Evolutionary conservation across 345 rosid species (phyloP).

Genomic region (Acer negundo): DNA sequence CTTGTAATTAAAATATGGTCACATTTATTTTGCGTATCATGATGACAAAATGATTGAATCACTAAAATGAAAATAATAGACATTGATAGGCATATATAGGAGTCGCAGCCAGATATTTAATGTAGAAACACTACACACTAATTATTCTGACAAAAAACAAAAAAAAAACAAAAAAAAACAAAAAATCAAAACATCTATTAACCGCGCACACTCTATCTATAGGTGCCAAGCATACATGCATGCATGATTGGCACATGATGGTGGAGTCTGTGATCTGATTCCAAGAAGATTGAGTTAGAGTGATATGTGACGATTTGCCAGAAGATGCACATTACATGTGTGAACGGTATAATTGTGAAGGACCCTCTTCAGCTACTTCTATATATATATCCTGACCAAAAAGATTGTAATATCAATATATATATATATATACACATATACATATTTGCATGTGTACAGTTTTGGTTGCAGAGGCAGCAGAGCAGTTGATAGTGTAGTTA

Average conservation of each 20-base stretch:
- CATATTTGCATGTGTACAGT: not conserved
- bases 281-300: not conserved
- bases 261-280: not conserved
- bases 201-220: not conserved
- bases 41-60: constrained; percentile 6
- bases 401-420: not conserved
- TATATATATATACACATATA: not conserved
- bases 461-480: not conserved
- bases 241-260: constrained; percentile 4
- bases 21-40: not conserved
- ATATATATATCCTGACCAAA: not conserved
- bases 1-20: no score
- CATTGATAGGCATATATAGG: no score
- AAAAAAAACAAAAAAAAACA: not conserved
- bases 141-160: not conserved
- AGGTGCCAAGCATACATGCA: not conserved
- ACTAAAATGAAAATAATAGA: not conserved
- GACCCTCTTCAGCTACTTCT: not conserved
- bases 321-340: constrained; percentile 36
- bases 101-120: not conserved
- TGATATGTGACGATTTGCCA: constrained; percentile 18
- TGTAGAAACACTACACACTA: not conserved
- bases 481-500: not conserved
- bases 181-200: not conserved
- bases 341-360: constrained; percentile 33